phyloP scores from a whole-genome alignment of 164 flowering plant species.

The Macadamia integrifolia region DNA sequence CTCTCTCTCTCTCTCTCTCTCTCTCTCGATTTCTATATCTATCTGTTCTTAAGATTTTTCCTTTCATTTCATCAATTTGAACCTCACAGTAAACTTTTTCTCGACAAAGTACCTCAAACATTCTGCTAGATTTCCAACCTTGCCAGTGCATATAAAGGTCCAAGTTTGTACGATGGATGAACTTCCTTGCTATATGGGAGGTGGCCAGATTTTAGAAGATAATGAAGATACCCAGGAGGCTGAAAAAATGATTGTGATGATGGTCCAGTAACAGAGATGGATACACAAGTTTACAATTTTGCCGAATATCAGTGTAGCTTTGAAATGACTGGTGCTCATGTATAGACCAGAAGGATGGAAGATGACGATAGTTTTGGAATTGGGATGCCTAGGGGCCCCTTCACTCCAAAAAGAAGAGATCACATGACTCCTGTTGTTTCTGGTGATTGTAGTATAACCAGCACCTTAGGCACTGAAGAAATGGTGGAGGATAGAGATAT shows the following conservation, averaged over 20 bases:
- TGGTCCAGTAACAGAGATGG: no score
- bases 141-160: constrained; percentile 71
- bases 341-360: constrained; percentile 9
- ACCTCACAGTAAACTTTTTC: constrained; percentile 72
- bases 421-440: constrained; percentile 2
- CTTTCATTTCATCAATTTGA: constrained; percentile 39
- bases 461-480: neutral
- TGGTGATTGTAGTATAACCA: constrained; percentile 1
- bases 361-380: neutral
- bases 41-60: neutral
- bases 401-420: neutral
- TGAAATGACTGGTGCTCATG: neutral
- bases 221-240: no score
- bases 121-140: constrained; percentile 54
- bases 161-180: constrained; percentile 40
- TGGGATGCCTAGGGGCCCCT: neutral
- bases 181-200: no score
- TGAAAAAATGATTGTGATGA: no score
- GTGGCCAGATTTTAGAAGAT: no score
- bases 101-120: constrained; percentile 66
- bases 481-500: constrained; percentile 6
- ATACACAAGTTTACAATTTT: no score
- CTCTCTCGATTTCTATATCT: neutral
- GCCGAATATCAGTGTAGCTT: no score
- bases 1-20: no score